A percentile compares a stretch with the other conserved stretches of the same genome.
phyloP scores from a whole-genome alignment of 1,284 basidiomycete species.

The Calocybe gambosa region DNA sequence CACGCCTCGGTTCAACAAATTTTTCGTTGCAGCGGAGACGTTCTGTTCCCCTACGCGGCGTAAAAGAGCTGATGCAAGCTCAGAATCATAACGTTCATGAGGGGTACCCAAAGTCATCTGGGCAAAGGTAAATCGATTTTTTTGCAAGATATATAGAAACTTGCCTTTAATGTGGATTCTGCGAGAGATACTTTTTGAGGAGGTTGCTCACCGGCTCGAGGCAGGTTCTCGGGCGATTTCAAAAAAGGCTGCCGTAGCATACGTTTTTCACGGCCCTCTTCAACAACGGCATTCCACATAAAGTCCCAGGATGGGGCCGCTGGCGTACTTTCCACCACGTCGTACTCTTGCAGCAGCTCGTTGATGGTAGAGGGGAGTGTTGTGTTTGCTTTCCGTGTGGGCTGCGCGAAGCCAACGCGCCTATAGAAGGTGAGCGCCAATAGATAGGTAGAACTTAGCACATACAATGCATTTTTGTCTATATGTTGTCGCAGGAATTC shows the following conservation, averaged over 20 bases:
- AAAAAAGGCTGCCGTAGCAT: conserved; percentile 55
- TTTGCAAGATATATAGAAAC: not conserved
- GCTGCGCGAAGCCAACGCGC: conserved; percentile 52
- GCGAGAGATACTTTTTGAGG: conserved; percentile 45
- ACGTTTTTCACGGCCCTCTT: conserved; percentile 71
- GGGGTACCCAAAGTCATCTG: conserved; percentile 73
- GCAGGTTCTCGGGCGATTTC: conserved; percentile 36
- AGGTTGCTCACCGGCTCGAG: conserved; percentile 23
- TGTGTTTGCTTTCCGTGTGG: conserved; percentile 29
- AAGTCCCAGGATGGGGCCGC: conserved; percentile 58
- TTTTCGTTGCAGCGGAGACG: conserved; percentile 49
- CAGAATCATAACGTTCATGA: conserved; percentile 56
- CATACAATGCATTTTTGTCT: conserved; percentile 82
- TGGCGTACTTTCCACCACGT: conserved; percentile 40
- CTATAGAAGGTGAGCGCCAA: conserved; percentile 27
- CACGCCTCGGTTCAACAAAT: conserved; percentile 54
- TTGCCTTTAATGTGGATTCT: conserved; percentile 64
- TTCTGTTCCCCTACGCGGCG: conserved; percentile 45
- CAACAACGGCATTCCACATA: conserved; percentile 62
- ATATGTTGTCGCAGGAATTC: conserved; percentile 75
- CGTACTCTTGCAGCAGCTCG: conserved; percentile 40
- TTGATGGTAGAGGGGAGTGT: conserved; percentile 43
- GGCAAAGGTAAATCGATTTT: not conserved
- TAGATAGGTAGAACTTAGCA: conserved; percentile 14
- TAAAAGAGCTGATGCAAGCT: conserved; percentile 51